phyloP scores from a whole-genome alignment of 1,139 yeast genomes.

The Yamadazyma dendronema region DNA sequence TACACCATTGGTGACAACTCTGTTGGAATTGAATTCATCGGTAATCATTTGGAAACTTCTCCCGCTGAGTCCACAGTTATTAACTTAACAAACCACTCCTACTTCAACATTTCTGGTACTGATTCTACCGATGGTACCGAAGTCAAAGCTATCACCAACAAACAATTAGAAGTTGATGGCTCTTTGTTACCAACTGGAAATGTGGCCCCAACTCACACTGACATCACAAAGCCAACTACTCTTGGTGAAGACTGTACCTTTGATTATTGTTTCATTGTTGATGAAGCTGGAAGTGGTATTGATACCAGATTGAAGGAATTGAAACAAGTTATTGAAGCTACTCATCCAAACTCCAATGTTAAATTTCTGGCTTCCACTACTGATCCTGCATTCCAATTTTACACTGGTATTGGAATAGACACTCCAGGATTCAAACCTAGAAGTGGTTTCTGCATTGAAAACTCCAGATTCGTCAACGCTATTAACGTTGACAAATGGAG shows the following conservation, averaged over 20 bases:
- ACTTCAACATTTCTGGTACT: conserved; percentile 44
- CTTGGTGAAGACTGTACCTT: conserved; percentile 25
- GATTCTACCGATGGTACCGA: conserved; percentile 32
- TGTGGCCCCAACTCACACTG: conserved; percentile 22
- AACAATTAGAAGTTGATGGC: conserved; percentile 39
- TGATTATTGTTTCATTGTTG: conserved; percentile 55
- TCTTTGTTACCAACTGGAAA: conserved; percentile 53
- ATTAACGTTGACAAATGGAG: conserved; percentile 49
- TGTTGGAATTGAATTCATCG: conserved; percentile 48
- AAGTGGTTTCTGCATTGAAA: conserved; percentile 65
- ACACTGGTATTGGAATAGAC: conserved; percentile 56
- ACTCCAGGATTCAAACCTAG: conserved; percentile 42
- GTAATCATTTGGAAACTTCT: conserved; percentile 37
- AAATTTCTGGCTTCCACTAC: conserved; percentile 51
- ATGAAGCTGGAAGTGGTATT: conserved; percentile 25
- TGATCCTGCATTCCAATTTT: conserved; percentile 68
- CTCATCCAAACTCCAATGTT: conserved; percentile 44
- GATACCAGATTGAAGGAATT: conserved; percentile 45
- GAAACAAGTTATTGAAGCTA: conserved; percentile 42
- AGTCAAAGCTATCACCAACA: conserved; percentile 27
- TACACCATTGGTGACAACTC: conserved; percentile 35
- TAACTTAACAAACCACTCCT: conserved; percentile 64
- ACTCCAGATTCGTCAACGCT: conserved; percentile 61
- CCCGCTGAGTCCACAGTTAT: conserved; percentile 47
- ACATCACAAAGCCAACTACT: conserved; percentile 24